These are phyloP conservation scores for Immersiella caudata DNA, from an alignment of 495 filamentous ascomycete genomes.

Conservation along the genomic window DNA sequence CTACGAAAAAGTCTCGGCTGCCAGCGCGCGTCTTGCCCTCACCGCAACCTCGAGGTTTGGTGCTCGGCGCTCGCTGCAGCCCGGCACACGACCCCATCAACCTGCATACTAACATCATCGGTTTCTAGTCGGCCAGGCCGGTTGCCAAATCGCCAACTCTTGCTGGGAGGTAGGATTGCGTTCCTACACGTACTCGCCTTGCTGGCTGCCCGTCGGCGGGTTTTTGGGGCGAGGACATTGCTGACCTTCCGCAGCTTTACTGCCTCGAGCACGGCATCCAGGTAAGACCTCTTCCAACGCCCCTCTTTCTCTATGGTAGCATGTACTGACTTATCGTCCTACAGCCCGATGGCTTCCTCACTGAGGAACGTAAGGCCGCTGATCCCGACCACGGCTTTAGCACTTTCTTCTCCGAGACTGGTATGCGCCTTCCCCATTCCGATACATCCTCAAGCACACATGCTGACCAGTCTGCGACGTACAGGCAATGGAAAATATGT, in stretches of 20 bases:
- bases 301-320: conserved; percentile 31
- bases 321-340: conserved; percentile 31
- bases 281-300: conserved; percentile 57
- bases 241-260: conserved; percentile 73
- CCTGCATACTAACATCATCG: conserved; percentile 42
- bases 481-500: conserved; percentile 98
- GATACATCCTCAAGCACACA: neutral
- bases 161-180: conserved; percentile 93
- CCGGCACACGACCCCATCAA: neutral
- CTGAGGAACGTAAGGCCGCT: conserved; percentile 91
- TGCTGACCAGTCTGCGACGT: conserved; percentile 11
- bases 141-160: conserved; percentile 99
- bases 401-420: conserved; percentile 99
- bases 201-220: neutral
- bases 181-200: conserved; percentile 11
- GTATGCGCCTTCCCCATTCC: conserved; percentile 51
- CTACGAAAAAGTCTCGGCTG: conserved; percentile 26
- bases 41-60: conserved; percentile 32
- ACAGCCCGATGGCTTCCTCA: conserved; percentile 97
- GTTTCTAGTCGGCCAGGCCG: conserved; percentile 92
- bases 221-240: conserved; percentile 7
- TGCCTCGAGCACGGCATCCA: conserved; percentile 99
- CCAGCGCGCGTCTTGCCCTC: conserved; percentile 39
- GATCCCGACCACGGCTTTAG: conserved; percentile 97
- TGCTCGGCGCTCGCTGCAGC: conserved; percentile 17